Conservation (phyloP, 2,329 filamentous ascomycete genomes). For the Lecanicillium sp. region DNA sequence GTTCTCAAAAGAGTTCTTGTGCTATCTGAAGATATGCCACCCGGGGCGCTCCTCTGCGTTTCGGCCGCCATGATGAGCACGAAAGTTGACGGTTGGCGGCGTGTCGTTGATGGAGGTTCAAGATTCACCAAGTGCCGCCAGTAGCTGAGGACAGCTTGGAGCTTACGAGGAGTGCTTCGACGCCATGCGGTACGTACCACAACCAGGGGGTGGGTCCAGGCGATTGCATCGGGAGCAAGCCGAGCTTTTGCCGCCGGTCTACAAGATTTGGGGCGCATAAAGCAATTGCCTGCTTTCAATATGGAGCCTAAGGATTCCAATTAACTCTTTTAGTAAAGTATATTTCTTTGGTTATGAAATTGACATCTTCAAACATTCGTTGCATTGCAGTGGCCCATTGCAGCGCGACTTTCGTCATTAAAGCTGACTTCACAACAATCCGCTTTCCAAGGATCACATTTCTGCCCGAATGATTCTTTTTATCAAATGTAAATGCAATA, state of each 20-base stretch:
- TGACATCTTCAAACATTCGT: too few relatives aligned
- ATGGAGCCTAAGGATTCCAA: too few relatives aligned
- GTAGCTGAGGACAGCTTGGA: constrained; percentile 35
- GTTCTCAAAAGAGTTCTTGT: constrained; percentile 79
- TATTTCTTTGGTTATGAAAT: too few relatives aligned
- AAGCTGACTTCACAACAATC: too few relatives aligned
- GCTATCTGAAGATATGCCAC: constrained; percentile 73
- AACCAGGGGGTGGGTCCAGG: constrained; percentile 14
- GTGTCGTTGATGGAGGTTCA: constrained; percentile 24
- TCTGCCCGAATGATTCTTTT: too few relatives aligned
- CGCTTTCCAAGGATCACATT: too few relatives aligned
- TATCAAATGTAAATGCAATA: constrained; percentile 4
- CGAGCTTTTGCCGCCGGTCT: constrained; percentile 7
- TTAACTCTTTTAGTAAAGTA: too few relatives aligned
- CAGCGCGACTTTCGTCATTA: too few relatives aligned
- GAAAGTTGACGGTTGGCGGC: constrained; percentile 15
- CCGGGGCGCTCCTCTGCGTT: constrained; percentile 44
- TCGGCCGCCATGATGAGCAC: constrained; percentile 36
- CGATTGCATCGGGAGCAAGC: constrained; percentile 1
- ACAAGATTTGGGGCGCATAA: not conserved
- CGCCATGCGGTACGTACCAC: constrained; percentile 10
- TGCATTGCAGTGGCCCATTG: too few relatives aligned
- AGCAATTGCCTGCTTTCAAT: too few relatives aligned
- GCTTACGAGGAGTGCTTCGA: constrained; percentile 21
- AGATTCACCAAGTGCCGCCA: constrained; percentile 9